Evolutionary conservation across 139 green algal genomes (phyloP), one percentile per base, ranked within the genome.

Genomic region (Axilococcus clingmanii): DNA sequence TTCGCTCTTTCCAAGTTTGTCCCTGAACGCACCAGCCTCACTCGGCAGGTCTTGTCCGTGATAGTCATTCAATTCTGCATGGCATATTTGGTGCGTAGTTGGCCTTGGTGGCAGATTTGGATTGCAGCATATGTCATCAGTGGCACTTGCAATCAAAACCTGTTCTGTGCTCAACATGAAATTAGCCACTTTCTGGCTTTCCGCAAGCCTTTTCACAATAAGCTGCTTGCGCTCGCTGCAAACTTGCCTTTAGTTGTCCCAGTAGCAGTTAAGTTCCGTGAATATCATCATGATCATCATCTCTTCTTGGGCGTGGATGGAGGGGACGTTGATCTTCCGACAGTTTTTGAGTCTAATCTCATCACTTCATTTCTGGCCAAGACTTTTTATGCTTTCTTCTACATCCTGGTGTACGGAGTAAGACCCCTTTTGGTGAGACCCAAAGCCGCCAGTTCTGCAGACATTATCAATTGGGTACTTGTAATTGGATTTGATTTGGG

Each of bases 211-310:
- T 16, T 50, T 4, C 60, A 71, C 57, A 88, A 88, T 65, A 61
- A 63, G 8, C 24, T 75, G n/a, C 58, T 88, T 11, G 61, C 48
- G 15, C 14, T 85, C 7, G 32, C 74, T 11, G 65, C 59, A 59
- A 88, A 88, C 65, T 52, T 73, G 36, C 63, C 69, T 7, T 57
- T 84, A 34, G 67, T 71, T 12, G 61, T 88, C 5, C 80, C 80
- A 0, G 69, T 81, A 31, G 65, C 69, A 7, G 68, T 69, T 28
- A 68, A 68, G 32, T 88, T 88, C 47, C 41, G 72, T n/a, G 72
- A 79, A 42, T 88, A 88, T 54, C 80, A 88, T 59, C 63, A 83
- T 61, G 75, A 84, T 55, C 80, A 88, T 61, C 80, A 88, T 66
- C 61, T 61, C 7, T 69, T 75, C 66, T 35, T 82, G 61, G 78